phyloP scores from a whole-genome alignment of 2,329 filamentous ascomycete species.

The Epicoccum sorghinum region DNA sequence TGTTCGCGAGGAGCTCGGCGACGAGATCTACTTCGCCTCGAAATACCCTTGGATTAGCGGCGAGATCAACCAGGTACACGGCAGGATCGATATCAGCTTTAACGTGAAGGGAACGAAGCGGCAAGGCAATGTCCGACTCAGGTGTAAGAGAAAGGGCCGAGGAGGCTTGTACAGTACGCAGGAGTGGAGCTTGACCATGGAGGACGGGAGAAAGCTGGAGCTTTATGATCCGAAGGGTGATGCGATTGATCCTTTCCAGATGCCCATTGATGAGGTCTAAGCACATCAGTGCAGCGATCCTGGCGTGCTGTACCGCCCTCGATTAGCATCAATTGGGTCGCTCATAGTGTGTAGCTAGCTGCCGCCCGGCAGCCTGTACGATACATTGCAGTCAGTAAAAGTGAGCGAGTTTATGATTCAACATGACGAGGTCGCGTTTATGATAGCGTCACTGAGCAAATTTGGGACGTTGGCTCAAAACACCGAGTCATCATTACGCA shows the following conservation, averaged over 20 bases:
- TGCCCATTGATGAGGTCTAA: slow-evolving; percentile 30
- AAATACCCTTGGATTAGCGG: slow-evolving; percentile 57
- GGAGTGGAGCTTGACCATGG: slow-evolving; percentile 83
- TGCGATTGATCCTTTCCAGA: slow-evolving; percentile 66
- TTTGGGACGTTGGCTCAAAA: background rate
- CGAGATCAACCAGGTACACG: slow-evolving; percentile 92
- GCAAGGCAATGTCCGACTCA: slow-evolving; percentile 78
- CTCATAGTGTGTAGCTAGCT: slow-evolving; percentile 21
- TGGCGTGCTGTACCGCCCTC: too few relatives aligned
- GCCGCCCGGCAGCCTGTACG: slow-evolving; percentile 16
- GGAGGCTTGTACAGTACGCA: slow-evolving; percentile 81
- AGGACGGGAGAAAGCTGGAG: slow-evolving; percentile 71
- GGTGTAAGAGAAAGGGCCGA: slow-evolving; percentile 71
- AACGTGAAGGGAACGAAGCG: slow-evolving; percentile 79
- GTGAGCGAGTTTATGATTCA: background rate
- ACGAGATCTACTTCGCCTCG: slow-evolving; percentile 62
- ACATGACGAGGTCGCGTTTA: background rate
- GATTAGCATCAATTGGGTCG: background rate
- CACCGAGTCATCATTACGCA: slow-evolving; percentile 15
- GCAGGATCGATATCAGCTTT: slow-evolving; percentile 85
- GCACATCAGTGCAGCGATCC: background rate
- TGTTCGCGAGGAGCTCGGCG: slow-evolving; percentile 80
- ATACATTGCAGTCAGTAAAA: background rate
- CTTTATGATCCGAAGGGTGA: slow-evolving; percentile 69
- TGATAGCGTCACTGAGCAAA: background rate